Evolutionary conservation across 352 stramenopile species (phyloP).

Genomic region (Phytophthora citrophthora): DNA sequence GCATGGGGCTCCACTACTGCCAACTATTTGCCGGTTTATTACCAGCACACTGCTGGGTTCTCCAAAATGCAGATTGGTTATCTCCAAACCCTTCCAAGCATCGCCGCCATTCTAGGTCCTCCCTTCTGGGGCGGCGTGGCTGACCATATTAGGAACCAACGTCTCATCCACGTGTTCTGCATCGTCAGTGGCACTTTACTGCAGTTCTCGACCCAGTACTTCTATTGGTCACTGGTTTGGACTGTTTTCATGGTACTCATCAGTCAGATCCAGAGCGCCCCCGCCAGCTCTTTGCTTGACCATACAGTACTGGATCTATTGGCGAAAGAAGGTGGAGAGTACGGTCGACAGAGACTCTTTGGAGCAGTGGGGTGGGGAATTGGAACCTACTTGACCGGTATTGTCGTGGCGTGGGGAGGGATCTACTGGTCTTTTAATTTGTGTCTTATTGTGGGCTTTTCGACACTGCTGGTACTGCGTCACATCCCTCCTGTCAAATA

Average conservation of each 20-base stretch:
- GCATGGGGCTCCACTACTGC: slow-evolving; percentile 58
- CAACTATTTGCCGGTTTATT: slow-evolving; percentile 81
- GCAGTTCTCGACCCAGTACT: slow-evolving; percentile 56
- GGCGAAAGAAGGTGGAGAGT: slow-evolving; percentile 64
- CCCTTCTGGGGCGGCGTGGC: slow-evolving; percentile 73
- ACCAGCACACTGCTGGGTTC: slow-evolving; percentile 60
- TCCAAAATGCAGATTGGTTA: slow-evolving; percentile 52
- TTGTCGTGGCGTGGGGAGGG: slow-evolving; percentile 53
- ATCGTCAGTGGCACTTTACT: slow-evolving; percentile 58
- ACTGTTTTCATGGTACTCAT: slow-evolving; percentile 51
- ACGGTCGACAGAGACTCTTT: slow-evolving; percentile 80
- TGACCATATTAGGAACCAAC: slow-evolving; percentile 61
- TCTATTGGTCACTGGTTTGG: slow-evolving; percentile 43
- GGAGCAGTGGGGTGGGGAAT: slow-evolving; percentile 67
- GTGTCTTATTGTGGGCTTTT: slow-evolving; percentile 49
- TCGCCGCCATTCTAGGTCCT: slow-evolving; percentile 63
- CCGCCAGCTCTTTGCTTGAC: slow-evolving; percentile 65
- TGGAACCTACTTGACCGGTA: slow-evolving; percentile 61
- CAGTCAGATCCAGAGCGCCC: slow-evolving; percentile 58
- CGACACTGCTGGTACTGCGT: slow-evolving; percentile 58
- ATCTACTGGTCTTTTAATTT: slow-evolving; percentile 77
- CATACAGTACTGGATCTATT: slow-evolving; percentile 69
- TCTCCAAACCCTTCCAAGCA: slow-evolving; percentile 63
- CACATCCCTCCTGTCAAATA: slow-evolving; percentile 55
- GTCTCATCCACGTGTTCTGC: slow-evolving; percentile 67